Conservation (phyloP, 805 yeast species). For the Saccharomycopsis malanga region DNA sequence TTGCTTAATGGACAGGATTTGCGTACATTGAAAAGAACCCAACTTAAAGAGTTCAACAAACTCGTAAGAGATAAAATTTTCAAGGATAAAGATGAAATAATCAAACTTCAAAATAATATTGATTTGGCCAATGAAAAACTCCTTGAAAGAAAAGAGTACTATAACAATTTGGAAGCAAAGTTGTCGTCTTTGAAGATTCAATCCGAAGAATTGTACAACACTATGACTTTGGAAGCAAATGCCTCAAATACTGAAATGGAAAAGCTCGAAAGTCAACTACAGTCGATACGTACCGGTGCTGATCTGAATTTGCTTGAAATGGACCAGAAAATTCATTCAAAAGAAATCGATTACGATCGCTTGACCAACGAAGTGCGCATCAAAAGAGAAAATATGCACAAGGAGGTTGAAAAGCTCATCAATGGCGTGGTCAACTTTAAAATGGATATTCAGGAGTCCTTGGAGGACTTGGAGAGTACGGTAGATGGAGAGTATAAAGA, state of each 20-base stretch:
- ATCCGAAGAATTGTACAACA: conserved; percentile 50
- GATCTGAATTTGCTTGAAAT: conserved; percentile 45
- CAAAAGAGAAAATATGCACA: conserved; percentile 42
- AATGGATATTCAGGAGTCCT: conserved; percentile 53
- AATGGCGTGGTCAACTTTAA: conserved; percentile 59
- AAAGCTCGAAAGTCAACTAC: conserved; percentile 51
- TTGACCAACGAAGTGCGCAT: conserved; percentile 39
- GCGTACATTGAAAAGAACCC: conserved; percentile 28
- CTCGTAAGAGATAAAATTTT: conserved; percentile 38
- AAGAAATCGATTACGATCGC: conserved; percentile 48
- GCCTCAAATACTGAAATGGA: conserved; percentile 59
- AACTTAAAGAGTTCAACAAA: conserved; percentile 25
- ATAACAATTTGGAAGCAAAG: conserved; percentile 52
- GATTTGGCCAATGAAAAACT: conserved; percentile 51
- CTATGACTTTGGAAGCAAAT: conserved; percentile 45
- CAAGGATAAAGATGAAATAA: conserved; percentile 47
- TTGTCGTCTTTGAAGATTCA: conserved; percentile 44
- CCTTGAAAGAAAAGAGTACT: conserved; percentile 47
- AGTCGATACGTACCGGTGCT: conserved; percentile 39
- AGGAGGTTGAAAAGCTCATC: conserved; percentile 50
- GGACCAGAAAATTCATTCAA: conserved; percentile 36
- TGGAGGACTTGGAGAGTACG: conserved; percentile 50
- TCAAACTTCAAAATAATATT: conserved; percentile 50
- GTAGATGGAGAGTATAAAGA: conserved; percentile 36
- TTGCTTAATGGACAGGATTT: conserved; percentile 32